Base-by-base conservation (phyloP, 495 filamentous ascomycete species). In the Xylaria castorea region DNA sequence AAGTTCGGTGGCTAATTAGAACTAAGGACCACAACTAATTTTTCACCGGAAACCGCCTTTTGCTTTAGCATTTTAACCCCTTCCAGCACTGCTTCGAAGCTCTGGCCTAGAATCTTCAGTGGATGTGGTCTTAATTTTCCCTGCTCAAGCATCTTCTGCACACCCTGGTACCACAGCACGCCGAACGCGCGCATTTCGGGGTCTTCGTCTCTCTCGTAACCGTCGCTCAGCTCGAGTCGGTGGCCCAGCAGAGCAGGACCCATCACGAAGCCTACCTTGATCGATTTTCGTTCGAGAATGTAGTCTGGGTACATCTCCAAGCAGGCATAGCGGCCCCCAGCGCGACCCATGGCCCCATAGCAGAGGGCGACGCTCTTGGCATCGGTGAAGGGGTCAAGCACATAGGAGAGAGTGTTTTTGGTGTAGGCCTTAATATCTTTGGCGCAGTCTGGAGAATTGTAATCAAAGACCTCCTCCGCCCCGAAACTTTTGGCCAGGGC, bases 381-480 rank as follows among this genome's bases (percentile, higher is more conserved):
- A 25, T 42, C 44, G 11, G 66, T 67, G 60, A 73, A 53, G 30
- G 36, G 53, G 60, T 75, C 74, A n/a, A 75, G 18, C n/a, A 51
- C 70, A 20, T 75, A 64, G 3, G 22, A 36, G 8, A 75, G 34
- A 0, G 58, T n/a, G 11, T 34, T 48, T 3, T 30, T 55, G 1
- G 62, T 67, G 8, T 53, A 25, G 0, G 14, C n/a, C 11, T 30
- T 34, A 5, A 73, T 62, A 11, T 27, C 42, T 11, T 70, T 7
- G 3, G 30, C 66, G 32, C 55, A 69, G 1, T n/a, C 32, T 7
- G 65, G 42, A 2, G 55, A 64, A 16, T 57, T 55, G 58, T 73
- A 73, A 14, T 42, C 38, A 6, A 67, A 60, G 8, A 30, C 50
- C 38, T 40, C 61, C 18, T 34, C 66, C 0, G 74, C 74, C 5